Conservation (phyloP, 2,329 filamentous ascomycete genomes). For the Magnaporthiopsis poae region DNA sequence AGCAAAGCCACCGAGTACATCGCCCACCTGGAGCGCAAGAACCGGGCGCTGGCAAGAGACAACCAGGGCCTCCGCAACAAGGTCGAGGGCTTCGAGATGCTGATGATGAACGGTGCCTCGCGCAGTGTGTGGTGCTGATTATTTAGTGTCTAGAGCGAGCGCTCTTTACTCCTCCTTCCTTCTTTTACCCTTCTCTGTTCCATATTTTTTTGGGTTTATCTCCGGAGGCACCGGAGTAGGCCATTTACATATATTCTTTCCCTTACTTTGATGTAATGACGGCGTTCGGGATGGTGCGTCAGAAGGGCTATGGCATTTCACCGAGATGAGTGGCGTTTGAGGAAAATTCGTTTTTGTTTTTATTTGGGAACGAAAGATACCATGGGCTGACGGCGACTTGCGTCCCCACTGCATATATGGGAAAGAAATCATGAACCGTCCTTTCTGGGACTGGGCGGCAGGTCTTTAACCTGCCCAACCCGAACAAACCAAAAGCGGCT, state of each 20-base stretch:
- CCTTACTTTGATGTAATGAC: neutral
- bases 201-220: constrained; percentile 2
- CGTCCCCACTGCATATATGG: neutral
- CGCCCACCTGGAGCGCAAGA: constrained; percentile 22
- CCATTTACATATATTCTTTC: neutral
- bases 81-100: constrained; percentile 23
- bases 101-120: constrained; percentile 20
- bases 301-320: neutral
- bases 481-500: neutral
- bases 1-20: constrained; percentile 31
- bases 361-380: neutral
- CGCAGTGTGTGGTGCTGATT: constrained; percentile 15
- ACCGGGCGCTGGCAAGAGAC: constrained; percentile 32
- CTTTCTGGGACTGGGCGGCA: neutral
- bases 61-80: constrained; percentile 32
- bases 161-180: neutral
- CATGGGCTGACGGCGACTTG: neutral
- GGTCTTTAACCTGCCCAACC: neutral
- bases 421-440: neutral
- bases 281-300: neutral
- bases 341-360: neutral
- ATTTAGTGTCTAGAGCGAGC: too few species aligned
- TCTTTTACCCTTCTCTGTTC: neutral
- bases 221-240: neutral
- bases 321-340: neutral